Base-by-base conservation (phyloP, 2,329 filamentous ascomycete genomes). In the Trichoderma harzianum region DNA sequence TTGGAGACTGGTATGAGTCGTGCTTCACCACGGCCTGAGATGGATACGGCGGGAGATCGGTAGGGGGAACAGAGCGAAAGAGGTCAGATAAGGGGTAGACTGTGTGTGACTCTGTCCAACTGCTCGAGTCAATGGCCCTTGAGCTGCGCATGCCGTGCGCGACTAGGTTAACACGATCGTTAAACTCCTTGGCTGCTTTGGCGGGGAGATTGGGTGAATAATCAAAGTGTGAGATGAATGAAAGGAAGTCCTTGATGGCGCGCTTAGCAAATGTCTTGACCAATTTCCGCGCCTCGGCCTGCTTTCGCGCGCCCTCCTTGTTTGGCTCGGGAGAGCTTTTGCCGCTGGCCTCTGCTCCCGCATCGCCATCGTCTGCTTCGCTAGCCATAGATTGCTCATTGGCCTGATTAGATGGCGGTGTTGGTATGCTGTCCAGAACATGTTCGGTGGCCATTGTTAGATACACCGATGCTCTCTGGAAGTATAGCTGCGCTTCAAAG, bases 241-340 rank as follows among this genome's bases (percentile, higher is more conserved):
- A 84, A 76, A 90, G 84, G 78, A 92, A 94, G 81, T 96, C 93
- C 72, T 91, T 87, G 26, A 96, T 82, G 1, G 93, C 93, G 70
- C 90, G 88, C 80, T 93, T 95, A 4, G 93, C 93, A 80, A 92
- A 90, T 1, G 86, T 86, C 76, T 93, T 92, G 75, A 95, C 91
- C 30, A 87, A 82, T 79, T 92, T 94, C 58, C 91, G 87, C 8
- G 74, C 71, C 14, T 81, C 79, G 18, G 67, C 66, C 51, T 78
- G 78, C 53, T 72, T 72, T 18, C 43, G 66, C 26, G 71, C 61
- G 28, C 32, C 32, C 51, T 76, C 75, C 34, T 71, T 61, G 24
- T 72, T 69, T 7, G 32, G 24, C n/a, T 72, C 66, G 8, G 72
- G 47, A 14, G 58, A 62, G 28, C 39, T 61, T 60, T 51, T 67